phyloP scores from a whole-genome alignment of 73 alveolate species.

The Tetrahymena elliotti region DNA sequence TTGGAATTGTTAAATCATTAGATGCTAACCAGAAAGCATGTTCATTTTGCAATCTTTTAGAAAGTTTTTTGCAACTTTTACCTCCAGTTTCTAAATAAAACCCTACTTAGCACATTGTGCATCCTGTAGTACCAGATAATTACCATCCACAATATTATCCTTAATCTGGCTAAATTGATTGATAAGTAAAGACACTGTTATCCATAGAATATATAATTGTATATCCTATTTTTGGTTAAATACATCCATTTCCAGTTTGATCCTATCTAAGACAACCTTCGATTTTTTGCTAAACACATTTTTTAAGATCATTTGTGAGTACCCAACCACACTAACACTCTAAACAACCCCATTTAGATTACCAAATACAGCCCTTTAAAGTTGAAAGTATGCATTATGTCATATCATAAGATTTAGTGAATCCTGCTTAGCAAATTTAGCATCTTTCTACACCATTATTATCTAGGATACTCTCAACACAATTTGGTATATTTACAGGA shows the following conservation, averaged over 20 bases:
- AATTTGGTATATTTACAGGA: background rate
- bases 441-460: background rate
- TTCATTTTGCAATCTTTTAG: background rate
- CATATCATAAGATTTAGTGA: background rate
- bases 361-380: background rate
- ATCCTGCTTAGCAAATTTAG: background rate
- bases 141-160: background rate
- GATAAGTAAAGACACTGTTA: background rate
- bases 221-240: background rate
- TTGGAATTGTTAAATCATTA: background rate
- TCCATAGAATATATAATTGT: background rate
- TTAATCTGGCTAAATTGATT: background rate
- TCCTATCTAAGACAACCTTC: background rate
- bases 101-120: background rate
- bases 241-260: background rate
- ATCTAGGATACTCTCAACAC: background rate
- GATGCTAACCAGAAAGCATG: background rate
- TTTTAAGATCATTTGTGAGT: background rate
- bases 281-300: background rate
- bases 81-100: background rate
- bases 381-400: background rate
- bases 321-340: background rate
- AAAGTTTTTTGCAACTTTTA: background rate
- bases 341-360: background rate
- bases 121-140: background rate